Evolutionary conservation across 495 filamentous ascomycete species (phyloP), one percentile per base, ranked within the genome.

Genomic region (Podospora comata): DNA sequence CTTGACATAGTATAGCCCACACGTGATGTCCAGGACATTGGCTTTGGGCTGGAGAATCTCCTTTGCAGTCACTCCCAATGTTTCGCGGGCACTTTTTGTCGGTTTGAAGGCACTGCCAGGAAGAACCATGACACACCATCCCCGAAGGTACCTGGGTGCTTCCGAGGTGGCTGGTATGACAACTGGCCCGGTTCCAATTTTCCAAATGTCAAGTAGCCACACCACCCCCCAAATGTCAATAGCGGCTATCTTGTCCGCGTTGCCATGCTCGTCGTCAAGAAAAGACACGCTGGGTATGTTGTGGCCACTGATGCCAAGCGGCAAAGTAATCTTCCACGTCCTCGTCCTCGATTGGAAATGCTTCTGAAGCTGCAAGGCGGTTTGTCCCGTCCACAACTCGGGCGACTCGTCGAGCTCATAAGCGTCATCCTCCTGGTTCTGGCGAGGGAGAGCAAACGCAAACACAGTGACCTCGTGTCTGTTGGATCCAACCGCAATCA

Each of bases 281-380:
- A 98, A 97, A 13, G 86, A 81, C 18, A 98, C 80, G 44, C 82
- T 88, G 2, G 95, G 94, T 4, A 97, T 92, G 71, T 98, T 97
- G 20, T 75, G 60, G 2, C 80, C 81, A 3, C 30, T 11, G 4
- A 7, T 44, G 26, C 73, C 75, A 0, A 78, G 73, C 4, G 76
- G 70, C 9, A 83, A 48, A 7, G 80, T 66, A 30, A 83, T 81
- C 34, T 77, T 76, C 81, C 81, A 83, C 32, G 75, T 79, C 34
- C 79, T 73, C 30, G 76, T 73, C 54, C 81, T 74, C 19, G 73
- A 70, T 28, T 68, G 75, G 23, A 81, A 66, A 23, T 73, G 71
- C 53, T 53, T 71, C 69, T 82, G 72, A 0, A 78, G 65, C 26
- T 71, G 59, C 18, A 74, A 44, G 4, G 68, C 70, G 6, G 68